A percentile compares a stretch with the other conserved stretches of the same genome.
Conservation (phyloP, 176 grass and related monocot genomes). For the Avena sativa region DNA sequence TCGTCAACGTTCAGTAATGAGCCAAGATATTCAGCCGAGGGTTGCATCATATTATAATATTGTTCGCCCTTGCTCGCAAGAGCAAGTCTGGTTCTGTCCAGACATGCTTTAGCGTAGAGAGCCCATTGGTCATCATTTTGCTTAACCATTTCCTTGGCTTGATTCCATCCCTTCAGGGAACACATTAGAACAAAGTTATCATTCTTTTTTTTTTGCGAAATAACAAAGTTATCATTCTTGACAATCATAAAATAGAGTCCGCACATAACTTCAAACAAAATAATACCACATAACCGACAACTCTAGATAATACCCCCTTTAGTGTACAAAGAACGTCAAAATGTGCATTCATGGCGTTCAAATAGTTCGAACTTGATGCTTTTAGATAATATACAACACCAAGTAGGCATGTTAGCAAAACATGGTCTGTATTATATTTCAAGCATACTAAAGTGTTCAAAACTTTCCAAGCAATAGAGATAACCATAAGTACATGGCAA, state of each 20-base stretch:
- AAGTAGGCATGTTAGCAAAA: constrained; percentile 8
- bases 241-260: constrained; percentile 13
- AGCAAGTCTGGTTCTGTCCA: constrained; percentile 93
- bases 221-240: constrained; percentile 29
- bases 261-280: constrained; percentile 30
- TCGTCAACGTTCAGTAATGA: constrained; percentile 80
- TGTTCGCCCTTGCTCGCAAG: constrained; percentile 87
- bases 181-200: constrained; percentile 35
- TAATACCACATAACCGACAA: constrained; percentile 20
- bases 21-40: constrained; percentile 96
- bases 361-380: constrained; percentile 19
- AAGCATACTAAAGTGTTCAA: constrained; percentile 12
- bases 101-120: constrained; percentile 90
- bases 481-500: constrained; percentile 15
- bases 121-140: constrained; percentile 84
- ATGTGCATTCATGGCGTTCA: constrained; percentile 35
- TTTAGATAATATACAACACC: not conserved
- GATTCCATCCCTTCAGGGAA: constrained; percentile 87
- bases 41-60: constrained; percentile 84
- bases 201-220: not conserved
- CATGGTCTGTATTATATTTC: not conserved
- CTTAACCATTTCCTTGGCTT: constrained; percentile 81
- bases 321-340: constrained; percentile 15
- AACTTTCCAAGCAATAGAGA: not conserved
- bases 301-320: not conserved